phyloP scores from a whole-genome alignment of 2,329 filamentous ascomycete species.

The Penicillium frequentans region DNA sequence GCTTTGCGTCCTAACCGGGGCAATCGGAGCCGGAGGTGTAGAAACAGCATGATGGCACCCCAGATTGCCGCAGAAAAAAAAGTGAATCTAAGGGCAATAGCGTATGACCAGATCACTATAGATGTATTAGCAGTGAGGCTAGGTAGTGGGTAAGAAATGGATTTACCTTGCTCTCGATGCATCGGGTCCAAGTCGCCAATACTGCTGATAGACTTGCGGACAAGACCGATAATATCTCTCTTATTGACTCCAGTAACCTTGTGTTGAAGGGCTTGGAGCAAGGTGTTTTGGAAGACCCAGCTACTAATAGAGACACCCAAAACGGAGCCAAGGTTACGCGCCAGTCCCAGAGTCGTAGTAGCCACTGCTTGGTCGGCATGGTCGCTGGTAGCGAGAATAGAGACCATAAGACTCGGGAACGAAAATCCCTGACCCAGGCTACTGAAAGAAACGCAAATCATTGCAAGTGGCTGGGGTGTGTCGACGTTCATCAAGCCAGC shows the following conservation, averaged over 20 bases:
- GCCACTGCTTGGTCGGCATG: constrained; percentile 67
- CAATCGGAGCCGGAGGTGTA: constrained; percentile 34
- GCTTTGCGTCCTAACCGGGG: constrained; percentile 32
- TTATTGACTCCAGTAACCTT: constrained; percentile 62
- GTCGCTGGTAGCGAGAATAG: constrained; percentile 59
- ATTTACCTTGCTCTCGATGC: constrained; percentile 49
- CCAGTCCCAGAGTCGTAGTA: constrained; percentile 69
- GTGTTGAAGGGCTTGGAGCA: constrained; percentile 59
- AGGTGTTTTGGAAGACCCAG: constrained; percentile 70
- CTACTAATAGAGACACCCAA: constrained; percentile 72
- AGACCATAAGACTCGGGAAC: constrained; percentile 65
- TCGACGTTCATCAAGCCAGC: constrained; percentile 53
- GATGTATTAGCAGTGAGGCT: constrained; percentile 13
- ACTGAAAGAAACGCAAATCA: constrained; percentile 58
- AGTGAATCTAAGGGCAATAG: constrained; percentile 36
- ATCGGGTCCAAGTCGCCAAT: constrained; percentile 47
- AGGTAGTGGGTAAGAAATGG: not conserved
- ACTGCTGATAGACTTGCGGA: constrained; percentile 52
- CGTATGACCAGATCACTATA: constrained; percentile 39
- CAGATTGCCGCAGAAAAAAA: constrained; percentile 41
- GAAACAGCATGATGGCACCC: constrained; percentile 33
- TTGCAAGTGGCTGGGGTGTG: constrained; percentile 55
- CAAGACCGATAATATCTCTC: constrained; percentile 50
- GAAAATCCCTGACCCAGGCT: constrained; percentile 63
- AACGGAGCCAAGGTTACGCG: constrained; percentile 69